Evolutionary conservation across 2,329 filamentous ascomycete species (phyloP), one percentile per base, ranked within the genome.

Genomic region (Aspergillus costaricaensis): DNA sequence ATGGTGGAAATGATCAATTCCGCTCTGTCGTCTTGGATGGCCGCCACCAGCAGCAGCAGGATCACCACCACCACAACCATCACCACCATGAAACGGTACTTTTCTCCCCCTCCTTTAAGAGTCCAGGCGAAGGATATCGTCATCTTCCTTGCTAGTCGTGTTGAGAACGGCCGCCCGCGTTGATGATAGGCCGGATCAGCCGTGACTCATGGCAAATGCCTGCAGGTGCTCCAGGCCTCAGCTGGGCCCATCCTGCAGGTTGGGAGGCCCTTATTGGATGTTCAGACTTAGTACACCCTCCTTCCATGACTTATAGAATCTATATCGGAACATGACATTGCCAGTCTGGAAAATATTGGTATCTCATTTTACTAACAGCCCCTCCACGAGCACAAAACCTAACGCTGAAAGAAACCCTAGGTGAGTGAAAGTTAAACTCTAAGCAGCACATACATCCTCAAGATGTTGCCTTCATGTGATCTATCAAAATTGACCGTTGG

Each of bases 201-300:
- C 10, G 25, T 50, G 47, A 50, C 47, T 50, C 47, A 50, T 27
- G 47, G 47, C 47, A 15, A 12, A 50, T 32, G 17, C 14, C 47
- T 50, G 47, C 47, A 50, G 47, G 25, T 32, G 47, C 23, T 50
- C 47, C 47, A 27, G 47, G 47, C 25, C 47, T 50, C 47, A 50
- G 47, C 47, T 50, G 47, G 47, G 25, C 47, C 25, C n/a, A 23
- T n/a, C 47, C 47, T 50, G 23, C 47, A 49, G n/a, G 23, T 30
- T 15, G 23, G 15, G 27, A 2, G 23, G 3, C 15, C 6, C 15
- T 50, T 15, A 50, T 50, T 50, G 47, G 47, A 17, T 27, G n/a
- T 5, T 5, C n/a, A 17, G 15, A 9, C n/a, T 27, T 30, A 17
- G 25, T 50, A 17, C 25, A 30, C 25, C 47, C 27, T 44, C 38